Percentiles rank a stretch among this genome's conserved stretches.
These are phyloP conservation scores for Alternaria arborescens DNA, from an alignment of 2,329 filamentous ascomycete genomes.

Conservation along the genomic window DNA sequence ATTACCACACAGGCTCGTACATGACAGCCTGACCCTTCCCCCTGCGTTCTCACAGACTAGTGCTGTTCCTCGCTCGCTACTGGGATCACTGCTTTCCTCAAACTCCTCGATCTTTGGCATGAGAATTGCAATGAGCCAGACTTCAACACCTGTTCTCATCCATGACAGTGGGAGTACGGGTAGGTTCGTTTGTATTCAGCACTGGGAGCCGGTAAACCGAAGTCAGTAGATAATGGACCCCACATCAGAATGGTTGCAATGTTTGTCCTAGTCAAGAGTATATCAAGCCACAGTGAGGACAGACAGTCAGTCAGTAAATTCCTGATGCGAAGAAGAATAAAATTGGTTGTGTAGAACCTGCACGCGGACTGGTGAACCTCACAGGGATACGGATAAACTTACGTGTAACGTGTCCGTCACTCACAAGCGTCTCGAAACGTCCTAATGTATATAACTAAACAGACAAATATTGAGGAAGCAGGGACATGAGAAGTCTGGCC, in stretches of 20 bases:
- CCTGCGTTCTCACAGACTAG: not conserved
- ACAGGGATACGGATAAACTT: not conserved
- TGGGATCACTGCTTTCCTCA: not conserved
- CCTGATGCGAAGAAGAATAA: not conserved
- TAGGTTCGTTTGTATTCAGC: not conserved
- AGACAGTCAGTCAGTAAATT: not conserved
- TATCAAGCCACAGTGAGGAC: not conserved
- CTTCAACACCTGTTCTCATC: not conserved
- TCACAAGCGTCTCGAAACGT: not conserved
- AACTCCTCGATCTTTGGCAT: not conserved
- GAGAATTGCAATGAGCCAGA: not conserved
- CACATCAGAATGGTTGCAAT: not conserved
- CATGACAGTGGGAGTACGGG: not conserved
- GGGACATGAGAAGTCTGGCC: not conserved
- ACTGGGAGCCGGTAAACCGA: not conserved
- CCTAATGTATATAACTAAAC: not conserved
- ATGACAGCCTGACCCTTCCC: not conserved
- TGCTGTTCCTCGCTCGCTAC: not conserved
- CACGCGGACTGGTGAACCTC: not conserved
- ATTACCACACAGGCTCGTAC: not conserved
- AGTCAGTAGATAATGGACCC: not conserved
- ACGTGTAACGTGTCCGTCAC: not conserved
- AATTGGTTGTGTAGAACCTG: not conserved
- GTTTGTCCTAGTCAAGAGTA: not conserved
- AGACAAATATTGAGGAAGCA: not conserved